Conservation (phyloP, 768 basidiomycete species). For the Pleurotus sapidus region DNA sequence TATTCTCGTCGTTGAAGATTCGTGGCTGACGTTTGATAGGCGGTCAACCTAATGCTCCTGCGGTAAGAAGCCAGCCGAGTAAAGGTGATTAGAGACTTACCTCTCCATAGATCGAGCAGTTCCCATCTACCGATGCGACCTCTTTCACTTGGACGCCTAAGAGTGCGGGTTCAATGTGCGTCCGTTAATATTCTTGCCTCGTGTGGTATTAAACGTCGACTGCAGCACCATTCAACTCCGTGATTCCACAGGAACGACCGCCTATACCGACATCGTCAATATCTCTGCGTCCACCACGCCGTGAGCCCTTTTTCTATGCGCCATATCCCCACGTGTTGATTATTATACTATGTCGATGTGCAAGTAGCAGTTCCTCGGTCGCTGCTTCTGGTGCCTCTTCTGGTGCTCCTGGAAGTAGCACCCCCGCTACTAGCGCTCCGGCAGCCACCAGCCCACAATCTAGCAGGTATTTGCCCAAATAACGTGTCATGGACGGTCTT, state of each 20-base stretch:
- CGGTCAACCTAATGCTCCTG: slow-evolving; percentile 45
- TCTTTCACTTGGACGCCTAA: slow-evolving; percentile 55
- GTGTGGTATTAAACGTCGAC: neutral
- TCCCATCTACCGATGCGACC: slow-evolving; percentile 39
- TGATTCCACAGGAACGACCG: slow-evolving; percentile 52
- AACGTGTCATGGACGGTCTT: too few species aligned
- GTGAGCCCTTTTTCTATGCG: neutral
- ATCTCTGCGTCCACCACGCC: neutral
- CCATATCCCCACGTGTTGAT: too few species aligned
- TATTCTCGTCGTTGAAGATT: too few species aligned
- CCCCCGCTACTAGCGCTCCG: neutral
- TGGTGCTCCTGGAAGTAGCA: neutral
- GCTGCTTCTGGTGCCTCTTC: neutral
- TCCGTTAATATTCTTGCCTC: neutral
- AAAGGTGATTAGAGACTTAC: slow-evolving; percentile 11
- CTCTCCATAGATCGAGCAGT: slow-evolving; percentile 46
- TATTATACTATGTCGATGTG: neutral
- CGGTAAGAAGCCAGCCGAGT: slow-evolving; percentile 36
- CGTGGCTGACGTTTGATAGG: slow-evolving; percentile 28
- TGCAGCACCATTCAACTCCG: slow-evolving; percentile 53
- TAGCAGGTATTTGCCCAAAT: too few species aligned
- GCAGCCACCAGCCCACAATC: too few species aligned
- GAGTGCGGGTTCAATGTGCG: slow-evolving; percentile 46
- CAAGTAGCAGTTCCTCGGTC: slow-evolving; percentile 1
- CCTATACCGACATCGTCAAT: slow-evolving; percentile 50